Percentiles rank a stretch among this genome's conserved stretches.
Conservation (phyloP, 768 basidiomycete species). For the Amanita thiersii region DNA sequence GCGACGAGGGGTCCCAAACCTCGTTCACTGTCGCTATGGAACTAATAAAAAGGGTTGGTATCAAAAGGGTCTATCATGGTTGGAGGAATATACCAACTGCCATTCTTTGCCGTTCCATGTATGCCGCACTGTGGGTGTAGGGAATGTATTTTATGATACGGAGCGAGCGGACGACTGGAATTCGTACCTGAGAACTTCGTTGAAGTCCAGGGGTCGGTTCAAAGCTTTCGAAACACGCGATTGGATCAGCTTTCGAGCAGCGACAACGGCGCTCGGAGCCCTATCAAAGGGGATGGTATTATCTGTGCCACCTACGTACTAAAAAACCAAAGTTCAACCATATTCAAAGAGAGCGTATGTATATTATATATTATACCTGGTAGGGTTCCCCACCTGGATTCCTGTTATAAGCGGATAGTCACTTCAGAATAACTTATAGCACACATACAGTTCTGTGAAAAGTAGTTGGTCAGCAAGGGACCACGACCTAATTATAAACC, state of each 20-base stretch:
- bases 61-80: slow-evolving; percentile 4
- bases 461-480: slow-evolving; percentile 67
- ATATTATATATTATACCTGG: slow-evolving; percentile 34
- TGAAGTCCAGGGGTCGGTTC: slow-evolving; percentile 37
- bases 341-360: neutral
- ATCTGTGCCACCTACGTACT: slow-evolving; percentile 76
- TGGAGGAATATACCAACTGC: slow-evolving; percentile 44
- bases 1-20: slow-evolving; percentile 70
- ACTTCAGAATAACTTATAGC: neutral
- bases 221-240: slow-evolving; percentile 43
- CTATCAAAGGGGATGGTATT: slow-evolving; percentile 60
- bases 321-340: slow-evolving; percentile 1
- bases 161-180: neutral
- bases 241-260: slow-evolving; percentile 53
- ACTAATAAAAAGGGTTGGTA: slow-evolving; percentile 32
- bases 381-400: slow-evolving; percentile 70
- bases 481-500: slow-evolving; percentile 47
- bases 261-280: slow-evolving; percentile 50
- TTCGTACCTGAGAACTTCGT: slow-evolving; percentile 60
- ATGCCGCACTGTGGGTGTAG: slow-evolving; percentile 46
- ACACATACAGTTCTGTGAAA: slow-evolving; percentile 73
- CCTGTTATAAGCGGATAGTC: slow-evolving; percentile 1
- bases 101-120: slow-evolving; percentile 84
- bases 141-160: slow-evolving; percentile 1
- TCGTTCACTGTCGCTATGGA: slow-evolving; percentile 71